phyloP scores from a whole-genome alignment of 208 protist species.

The Sergeia podlipaevii region DNA sequence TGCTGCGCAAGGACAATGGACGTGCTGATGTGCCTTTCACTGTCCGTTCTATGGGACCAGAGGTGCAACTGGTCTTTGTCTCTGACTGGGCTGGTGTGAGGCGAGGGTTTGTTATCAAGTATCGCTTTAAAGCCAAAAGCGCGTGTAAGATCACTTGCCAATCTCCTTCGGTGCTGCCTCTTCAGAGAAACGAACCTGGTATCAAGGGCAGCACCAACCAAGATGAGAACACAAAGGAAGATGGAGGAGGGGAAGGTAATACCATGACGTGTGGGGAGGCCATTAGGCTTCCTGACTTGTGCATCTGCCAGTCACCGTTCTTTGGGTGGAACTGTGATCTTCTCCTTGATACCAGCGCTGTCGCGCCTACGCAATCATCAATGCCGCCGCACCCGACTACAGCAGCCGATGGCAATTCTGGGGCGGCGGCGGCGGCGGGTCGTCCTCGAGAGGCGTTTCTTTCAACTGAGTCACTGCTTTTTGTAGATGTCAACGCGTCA shows the following conservation, averaged over 20 bases:
- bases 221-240: too few relatives aligned
- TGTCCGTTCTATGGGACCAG: slow-evolving; percentile 21
- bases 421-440: background rate
- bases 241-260: too few relatives aligned
- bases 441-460: too few relatives aligned
- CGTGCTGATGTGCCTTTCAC: background rate
- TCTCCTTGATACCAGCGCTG: background rate
- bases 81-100: slow-evolving; percentile 42
- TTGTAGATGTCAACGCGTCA: too few relatives aligned
- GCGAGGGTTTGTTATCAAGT: slow-evolving; percentile 53
- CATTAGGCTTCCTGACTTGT: slow-evolving; percentile 28
- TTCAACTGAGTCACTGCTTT: too few relatives aligned
- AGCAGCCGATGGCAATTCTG: background rate
- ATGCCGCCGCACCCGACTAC: background rate
- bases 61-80: slow-evolving; percentile 41
- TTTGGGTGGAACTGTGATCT: slow-evolving; percentile 28
- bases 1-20: slow-evolving; percentile 18
- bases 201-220: too few relatives aligned
- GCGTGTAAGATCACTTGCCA: too few relatives aligned
- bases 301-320: slow-evolving; percentile 33
- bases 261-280: slow-evolving; percentile 17
- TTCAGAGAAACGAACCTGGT: too few relatives aligned
- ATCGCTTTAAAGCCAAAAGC: too few relatives aligned
- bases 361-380: background rate
- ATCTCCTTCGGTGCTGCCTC: too few relatives aligned